Evolutionary conservation across 805 yeast species (phyloP).

Genomic region (Brettanomyces nanus): DNA sequence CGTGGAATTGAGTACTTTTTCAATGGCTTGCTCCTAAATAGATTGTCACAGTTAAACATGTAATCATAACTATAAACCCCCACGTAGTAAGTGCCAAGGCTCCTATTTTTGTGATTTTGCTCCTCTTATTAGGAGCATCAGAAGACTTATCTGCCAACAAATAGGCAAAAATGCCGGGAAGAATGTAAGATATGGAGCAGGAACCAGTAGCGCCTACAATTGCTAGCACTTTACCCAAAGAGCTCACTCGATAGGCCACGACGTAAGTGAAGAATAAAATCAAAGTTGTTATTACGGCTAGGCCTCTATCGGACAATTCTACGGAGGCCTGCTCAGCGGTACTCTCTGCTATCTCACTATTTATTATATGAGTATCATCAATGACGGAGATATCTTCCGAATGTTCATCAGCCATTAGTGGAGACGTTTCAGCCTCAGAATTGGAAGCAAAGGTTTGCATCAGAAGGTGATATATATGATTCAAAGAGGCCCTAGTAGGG

Average conservation of each 20-base stretch:
- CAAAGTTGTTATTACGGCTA: constrained; percentile 31
- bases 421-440: neutral
- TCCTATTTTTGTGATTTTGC: constrained; percentile 31
- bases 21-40: neutral
- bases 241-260: constrained; percentile 57
- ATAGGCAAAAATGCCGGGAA: constrained; percentile 84
- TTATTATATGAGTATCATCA: constrained; percentile 8
- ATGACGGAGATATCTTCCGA: neutral
- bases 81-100: constrained; percentile 52
- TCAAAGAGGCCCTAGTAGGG: constrained; percentile 78
- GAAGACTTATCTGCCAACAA: constrained; percentile 37
- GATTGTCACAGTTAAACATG: constrained; percentile 42
- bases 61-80: constrained; percentile 64
- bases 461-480: constrained; percentile 44
- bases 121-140: constrained; percentile 14
- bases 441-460: neutral
- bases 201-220: constrained; percentile 92
- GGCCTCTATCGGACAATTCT: constrained; percentile 21
- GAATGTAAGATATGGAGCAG: constrained; percentile 80
- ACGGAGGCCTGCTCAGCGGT: constrained; percentile 11
- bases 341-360: constrained; percentile 14
- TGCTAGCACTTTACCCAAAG: constrained; percentile 76
- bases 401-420: constrained; percentile 11
- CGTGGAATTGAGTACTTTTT: constrained; percentile 2
- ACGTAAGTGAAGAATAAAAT: constrained; percentile 48